These are phyloP conservation scores for Ogataea glucozyma DNA, from an alignment of 805 yeast genomes.

Conservation along the genomic window DNA sequence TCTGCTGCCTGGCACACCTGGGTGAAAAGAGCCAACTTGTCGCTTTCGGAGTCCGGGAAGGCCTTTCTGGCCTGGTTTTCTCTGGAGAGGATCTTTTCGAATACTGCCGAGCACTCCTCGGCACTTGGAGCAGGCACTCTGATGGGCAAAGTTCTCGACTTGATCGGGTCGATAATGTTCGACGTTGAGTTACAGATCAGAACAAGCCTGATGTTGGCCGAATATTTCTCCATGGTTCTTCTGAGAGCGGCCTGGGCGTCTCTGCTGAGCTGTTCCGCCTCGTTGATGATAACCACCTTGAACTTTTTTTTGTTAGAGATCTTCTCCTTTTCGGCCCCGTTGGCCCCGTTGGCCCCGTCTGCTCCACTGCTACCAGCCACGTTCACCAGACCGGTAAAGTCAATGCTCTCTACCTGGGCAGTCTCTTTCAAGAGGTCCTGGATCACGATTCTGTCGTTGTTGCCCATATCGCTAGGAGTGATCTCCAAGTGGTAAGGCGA, in stretches of 20 bases:
- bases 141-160: slow-evolving; percentile 87
- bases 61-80: slow-evolving; percentile 45
- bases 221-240: slow-evolving; percentile 94
- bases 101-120: slow-evolving; percentile 56
- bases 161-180: slow-evolving; percentile 89
- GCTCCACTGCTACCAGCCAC: not conserved
- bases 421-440: slow-evolving; percentile 92
- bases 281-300: slow-evolving; percentile 83
- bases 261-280: slow-evolving; percentile 84
- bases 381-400: slow-evolving; percentile 52
- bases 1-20: slow-evolving; percentile 56
- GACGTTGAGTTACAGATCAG: slow-evolving; percentile 88
- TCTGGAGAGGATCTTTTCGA: slow-evolving; percentile 53
- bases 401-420: slow-evolving; percentile 96
- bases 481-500: slow-evolving; percentile 90
- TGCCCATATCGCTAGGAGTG: slow-evolving; percentile 96
- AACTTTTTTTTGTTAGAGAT: slow-evolving; percentile 49
- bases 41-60: slow-evolving; percentile 38
- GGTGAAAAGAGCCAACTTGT: slow-evolving; percentile 39
- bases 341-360: not conserved
- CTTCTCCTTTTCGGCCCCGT: slow-evolving; percentile 26
- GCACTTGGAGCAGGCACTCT: slow-evolving; percentile 80
- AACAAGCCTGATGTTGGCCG: slow-evolving; percentile 80
- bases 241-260: slow-evolving; percentile 96
- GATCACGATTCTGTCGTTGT: slow-evolving; percentile 90